A percentile compares a stretch with the other conserved stretches of the same genome.
phyloP scores from a whole-genome alignment of 176 grass and related monocot genomes.

The Saccharum spontaneum region DNA sequence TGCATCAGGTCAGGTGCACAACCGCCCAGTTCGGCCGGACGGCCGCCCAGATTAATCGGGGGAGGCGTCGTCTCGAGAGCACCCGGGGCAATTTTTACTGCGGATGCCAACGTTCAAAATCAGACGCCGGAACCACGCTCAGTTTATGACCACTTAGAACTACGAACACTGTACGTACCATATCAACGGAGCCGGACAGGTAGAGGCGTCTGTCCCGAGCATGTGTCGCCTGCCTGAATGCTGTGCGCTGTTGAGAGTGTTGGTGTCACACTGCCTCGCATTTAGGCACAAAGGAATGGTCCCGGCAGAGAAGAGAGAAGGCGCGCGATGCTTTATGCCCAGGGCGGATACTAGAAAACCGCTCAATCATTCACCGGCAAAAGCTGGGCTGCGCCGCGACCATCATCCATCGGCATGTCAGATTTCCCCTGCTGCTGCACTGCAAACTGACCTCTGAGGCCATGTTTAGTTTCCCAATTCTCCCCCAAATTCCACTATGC shows the following conservation, averaged over 20 bases:
- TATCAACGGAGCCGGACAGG: too few relatives aligned
- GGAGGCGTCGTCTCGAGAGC: not conserved
- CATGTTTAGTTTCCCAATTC: too few relatives aligned
- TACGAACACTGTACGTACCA: too few relatives aligned
- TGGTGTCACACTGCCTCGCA: not conserved
- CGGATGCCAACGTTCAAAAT: not conserved
- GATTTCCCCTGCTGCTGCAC: not conserved
- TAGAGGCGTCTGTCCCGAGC: not conserved
- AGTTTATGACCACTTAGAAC: too few relatives aligned
- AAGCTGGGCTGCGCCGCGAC: not conserved
- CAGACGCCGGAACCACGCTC: not conserved
- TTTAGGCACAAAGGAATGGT: not conserved
- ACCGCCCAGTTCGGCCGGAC: not conserved
- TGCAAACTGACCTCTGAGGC: not conserved
- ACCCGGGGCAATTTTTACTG: not conserved
- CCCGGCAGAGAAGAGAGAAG: not conserved
- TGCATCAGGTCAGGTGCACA: not conserved
- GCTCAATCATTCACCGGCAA: conserved; percentile 9
- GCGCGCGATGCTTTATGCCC: not conserved
- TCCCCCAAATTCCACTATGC: too few relatives aligned
- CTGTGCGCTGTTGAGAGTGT: not conserved
- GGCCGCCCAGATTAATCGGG: not conserved
- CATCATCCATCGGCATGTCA: not conserved
- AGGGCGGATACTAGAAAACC: not conserved
- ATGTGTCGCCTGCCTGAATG: not conserved